Evolutionary conservation across 2,329 filamentous ascomycete species (phyloP).

Genomic region (Myriosclerotinia scirpicola): DNA sequence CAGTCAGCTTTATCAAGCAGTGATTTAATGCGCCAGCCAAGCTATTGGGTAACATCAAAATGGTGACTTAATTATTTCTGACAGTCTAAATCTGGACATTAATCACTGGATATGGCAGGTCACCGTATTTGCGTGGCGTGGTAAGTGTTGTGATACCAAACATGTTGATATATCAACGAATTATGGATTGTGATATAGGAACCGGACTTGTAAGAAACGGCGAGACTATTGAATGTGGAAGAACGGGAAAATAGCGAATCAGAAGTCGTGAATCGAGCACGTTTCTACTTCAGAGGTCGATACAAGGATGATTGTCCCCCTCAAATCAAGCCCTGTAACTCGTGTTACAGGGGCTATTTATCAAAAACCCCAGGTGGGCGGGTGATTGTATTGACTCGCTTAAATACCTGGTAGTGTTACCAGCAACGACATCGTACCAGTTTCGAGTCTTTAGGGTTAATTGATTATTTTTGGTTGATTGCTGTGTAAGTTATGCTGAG

Average conservation of each 20-base stretch:
- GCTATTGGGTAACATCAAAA: neutral
- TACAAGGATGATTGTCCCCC: neutral
- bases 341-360: neutral
- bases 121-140: neutral
- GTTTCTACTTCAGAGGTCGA: conserved; percentile 15
- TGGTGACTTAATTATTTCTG: neutral
- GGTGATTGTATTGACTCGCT: conserved; percentile 19
- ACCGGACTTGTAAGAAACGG: neutral
- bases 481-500: neutral
- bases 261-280: neutral
- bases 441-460: neutral
- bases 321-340: conserved; percentile 8
- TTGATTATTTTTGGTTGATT: neutral
- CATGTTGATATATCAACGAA: conserved; percentile 16
- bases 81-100: neutral
- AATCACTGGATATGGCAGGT: conserved; percentile 7
- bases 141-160: neutral
- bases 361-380: neutral
- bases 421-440: conserved; percentile 3
- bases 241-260: neutral
- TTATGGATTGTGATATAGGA: neutral
- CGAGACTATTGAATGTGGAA: conserved; percentile 6
- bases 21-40: conserved; percentile 9
- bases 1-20: conserved; percentile 17
- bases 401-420: neutral